Conservation (phyloP, 1,284 basidiomycete species). For the Tilletia caries region DNA sequence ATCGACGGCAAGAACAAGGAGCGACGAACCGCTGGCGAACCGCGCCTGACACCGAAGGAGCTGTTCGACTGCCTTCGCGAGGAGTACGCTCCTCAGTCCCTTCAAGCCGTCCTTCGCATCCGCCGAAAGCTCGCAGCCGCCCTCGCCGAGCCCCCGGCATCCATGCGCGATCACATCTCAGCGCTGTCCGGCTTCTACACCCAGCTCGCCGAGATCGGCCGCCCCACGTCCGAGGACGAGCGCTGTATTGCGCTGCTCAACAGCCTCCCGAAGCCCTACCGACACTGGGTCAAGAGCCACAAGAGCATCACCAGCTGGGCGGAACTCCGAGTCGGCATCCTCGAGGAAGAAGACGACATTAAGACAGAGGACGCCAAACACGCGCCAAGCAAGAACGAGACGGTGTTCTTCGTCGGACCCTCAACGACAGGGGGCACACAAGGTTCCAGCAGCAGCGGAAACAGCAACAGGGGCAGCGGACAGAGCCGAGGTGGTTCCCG, state of each 20-base stretch:
- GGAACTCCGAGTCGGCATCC: background rate
- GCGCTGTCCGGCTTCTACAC: background rate
- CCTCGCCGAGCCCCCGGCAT: background rate
- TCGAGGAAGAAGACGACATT: constrained; percentile 5
- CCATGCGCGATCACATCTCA: background rate
- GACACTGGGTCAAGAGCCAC: constrained; percentile 1
- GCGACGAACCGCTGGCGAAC: background rate
- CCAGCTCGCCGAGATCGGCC: background rate
- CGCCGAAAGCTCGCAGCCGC: background rate
- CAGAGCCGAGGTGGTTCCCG: background rate
- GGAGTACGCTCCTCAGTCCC: constrained; percentile 3
- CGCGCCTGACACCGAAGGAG: background rate
- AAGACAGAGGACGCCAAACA: background rate
- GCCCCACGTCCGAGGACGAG: background rate
- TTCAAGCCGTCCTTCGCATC: background rate
- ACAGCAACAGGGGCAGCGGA: background rate
- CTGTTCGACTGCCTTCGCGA: background rate
- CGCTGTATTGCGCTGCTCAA: background rate
- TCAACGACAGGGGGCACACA: too few species aligned
- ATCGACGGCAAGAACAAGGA: constrained; percentile 2
- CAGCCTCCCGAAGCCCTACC: background rate
- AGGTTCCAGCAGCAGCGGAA: too few species aligned
- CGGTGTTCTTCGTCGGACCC: background rate
- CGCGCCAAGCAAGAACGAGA: background rate
- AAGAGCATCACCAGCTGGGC: background rate